Evolutionary conservation across 495 filamentous ascomycete species (phyloP).

Genomic region (Chaetomidium leptoderma): DNA sequence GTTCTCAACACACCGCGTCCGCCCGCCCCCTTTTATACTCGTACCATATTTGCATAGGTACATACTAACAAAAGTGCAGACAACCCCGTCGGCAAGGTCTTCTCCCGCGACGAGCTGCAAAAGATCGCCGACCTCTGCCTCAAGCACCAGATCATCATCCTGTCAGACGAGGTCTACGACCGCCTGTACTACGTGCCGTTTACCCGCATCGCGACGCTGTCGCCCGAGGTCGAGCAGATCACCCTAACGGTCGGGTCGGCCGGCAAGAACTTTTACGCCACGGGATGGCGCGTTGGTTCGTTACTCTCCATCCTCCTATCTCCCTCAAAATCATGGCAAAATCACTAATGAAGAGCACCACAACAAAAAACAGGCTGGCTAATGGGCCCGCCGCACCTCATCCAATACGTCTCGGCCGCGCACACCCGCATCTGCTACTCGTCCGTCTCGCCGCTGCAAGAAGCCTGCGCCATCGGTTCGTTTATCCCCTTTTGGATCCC

Average conservation of each 20-base stretch:
- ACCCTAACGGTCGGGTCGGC: conserved; percentile 93
- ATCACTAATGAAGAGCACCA: not conserved
- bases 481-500: not conserved
- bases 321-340: not conserved
- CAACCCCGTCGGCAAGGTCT: conserved; percentile 96
- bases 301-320: not conserved
- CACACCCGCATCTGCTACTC: conserved; percentile 97
- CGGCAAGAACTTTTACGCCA: conserved; percentile 97
- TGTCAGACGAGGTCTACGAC: conserved; percentile 96
- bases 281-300: conserved; percentile 86
- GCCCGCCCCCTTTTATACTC: conserved; percentile 40
- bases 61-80: conserved; percentile 42
- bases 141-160: conserved; percentile 89
- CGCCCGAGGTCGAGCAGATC: conserved; percentile 76
- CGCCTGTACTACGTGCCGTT: conserved; percentile 92
- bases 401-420: conserved; percentile 86
- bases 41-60: conserved; percentile 36
- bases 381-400: conserved; percentile 80
- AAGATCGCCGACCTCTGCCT: conserved; percentile 86
- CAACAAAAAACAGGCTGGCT: conserved; percentile 57
- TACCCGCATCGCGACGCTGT: conserved; percentile 83
- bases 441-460: conserved; percentile 87
- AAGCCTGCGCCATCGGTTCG: conserved; percentile 81
- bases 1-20: conserved; percentile 67
- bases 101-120: conserved; percentile 74